A percentile compares a stretch with the other conserved stretches of the same genome.
phyloP scores from a whole-genome alignment of 345 rosid genomes.

The Eucalyptus regnans region DNA sequence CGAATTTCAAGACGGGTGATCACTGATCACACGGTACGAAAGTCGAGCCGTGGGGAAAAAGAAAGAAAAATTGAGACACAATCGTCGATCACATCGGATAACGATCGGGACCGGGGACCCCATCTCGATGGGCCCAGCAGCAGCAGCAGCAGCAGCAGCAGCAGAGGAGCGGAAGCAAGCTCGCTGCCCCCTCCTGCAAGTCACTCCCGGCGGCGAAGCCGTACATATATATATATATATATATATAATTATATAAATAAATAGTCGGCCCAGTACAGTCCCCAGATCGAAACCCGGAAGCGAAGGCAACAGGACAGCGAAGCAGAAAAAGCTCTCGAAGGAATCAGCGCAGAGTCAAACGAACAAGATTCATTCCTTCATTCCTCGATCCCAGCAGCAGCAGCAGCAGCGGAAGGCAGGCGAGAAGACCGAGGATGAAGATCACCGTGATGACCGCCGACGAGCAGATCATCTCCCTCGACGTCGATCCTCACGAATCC shows the following conservation, averaged over 20 bases:
- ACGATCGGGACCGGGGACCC: not conserved
- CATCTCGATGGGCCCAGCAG: not conserved
- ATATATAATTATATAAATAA: not conserved
- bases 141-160: not conserved
- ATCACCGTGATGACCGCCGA: constrained; percentile 89
- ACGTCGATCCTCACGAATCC: constrained; percentile 83
- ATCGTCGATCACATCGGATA: not conserved
- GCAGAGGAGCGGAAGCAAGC: not conserved
- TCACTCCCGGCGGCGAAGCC: not conserved
- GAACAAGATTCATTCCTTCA: not conserved
- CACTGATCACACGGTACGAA: not conserved
- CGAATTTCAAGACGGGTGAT: not conserved
- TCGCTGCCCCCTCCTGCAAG: not conserved
- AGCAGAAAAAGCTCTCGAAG: not conserved
- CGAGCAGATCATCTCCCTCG: constrained; percentile 71
- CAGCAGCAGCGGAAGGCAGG: not conserved
- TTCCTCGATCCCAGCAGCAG: not conserved
- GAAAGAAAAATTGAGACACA: not conserved
- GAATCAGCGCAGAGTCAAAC: not conserved
- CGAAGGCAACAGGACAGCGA: not conserved
- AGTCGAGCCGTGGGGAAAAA: not conserved
- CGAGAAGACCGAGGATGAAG: constrained; percentile 33
- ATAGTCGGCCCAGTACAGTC: not conserved
- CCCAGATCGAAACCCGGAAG: not conserved
- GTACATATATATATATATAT: not conserved